Evolutionary conservation across 805 yeast genomes (phyloP), one percentile per base, ranked within the genome.

Genomic region (Sugiyamaella mastotermitis): DNA sequence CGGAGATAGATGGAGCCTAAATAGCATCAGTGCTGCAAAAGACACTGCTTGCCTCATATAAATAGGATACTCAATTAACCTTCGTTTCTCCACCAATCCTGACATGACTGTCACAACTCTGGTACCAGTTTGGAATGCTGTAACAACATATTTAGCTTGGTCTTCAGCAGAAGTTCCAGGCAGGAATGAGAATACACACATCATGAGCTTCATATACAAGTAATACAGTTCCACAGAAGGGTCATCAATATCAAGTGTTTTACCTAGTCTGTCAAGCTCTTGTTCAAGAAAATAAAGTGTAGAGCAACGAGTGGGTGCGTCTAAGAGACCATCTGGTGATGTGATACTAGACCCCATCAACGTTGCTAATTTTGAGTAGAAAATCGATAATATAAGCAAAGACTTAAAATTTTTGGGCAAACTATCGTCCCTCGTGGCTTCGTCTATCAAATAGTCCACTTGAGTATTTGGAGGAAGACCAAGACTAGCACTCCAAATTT

Each of bases 391-490:
- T 23, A 82, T 73, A 2, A 87, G 74, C 46, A 86, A 63, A 31
- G 85, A 78, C 35, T 92, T 63, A 57, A 84, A 80, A 53, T 74
- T 72, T 37, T 74, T 72, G 1, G 95, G 94, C 41, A 85, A 64
- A 20, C 55, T 51, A 11, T 62, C 61, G 52, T 83, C 92, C 28
- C 78, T 61, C 42, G 88, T 66, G 0, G 94, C 94, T 51, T 73
- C 76, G 50, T 87, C 95, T 23, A 88, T 65, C 29, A 87, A 63
- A 55, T 79, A 84, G 58, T 88, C 97, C 0, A 88, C 80, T 42
- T 79, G 84, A 49, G 84, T 72, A 3, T 86, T 78, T 1, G 95
- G 88, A 1, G 97, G 97, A 35, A 88, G 63, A 0, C 97, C 97
- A 31, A 87, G 61, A 25, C 79, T 76, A 9, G 94, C 81, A 3